These are phyloP conservation scores for Capsella rubella DNA, from an alignment of 441 rosid genomes.

Conservation along the genomic window DNA sequence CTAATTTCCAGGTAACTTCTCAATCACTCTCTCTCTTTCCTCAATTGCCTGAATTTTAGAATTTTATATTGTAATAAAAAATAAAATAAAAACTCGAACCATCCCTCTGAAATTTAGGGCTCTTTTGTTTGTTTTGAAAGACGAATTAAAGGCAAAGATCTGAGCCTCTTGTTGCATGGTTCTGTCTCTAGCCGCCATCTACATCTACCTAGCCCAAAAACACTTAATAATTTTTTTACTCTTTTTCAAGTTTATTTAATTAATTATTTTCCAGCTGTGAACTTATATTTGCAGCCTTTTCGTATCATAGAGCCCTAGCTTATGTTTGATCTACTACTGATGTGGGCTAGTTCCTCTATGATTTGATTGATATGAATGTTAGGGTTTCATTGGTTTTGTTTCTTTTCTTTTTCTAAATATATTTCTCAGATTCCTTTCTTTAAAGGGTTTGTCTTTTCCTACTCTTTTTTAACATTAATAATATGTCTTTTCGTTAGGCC, in stretches of 20 bases:
- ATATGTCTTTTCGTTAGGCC: conserved; percentile 25
- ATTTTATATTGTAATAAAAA: conserved; percentile 37
- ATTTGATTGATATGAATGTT: conserved; percentile 60
- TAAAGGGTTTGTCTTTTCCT: conserved; percentile 47
- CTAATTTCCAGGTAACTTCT: conserved; percentile 72
- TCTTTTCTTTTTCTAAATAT: conserved; percentile 45
- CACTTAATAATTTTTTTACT: not conserved
- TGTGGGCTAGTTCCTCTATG: conserved; percentile 39
- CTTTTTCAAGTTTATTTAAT: not conserved
- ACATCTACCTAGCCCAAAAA: conserved; percentile 28
- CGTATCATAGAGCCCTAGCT: conserved; percentile 41
- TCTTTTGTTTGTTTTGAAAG: conserved; percentile 29
- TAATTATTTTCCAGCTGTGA: conserved; percentile 7
- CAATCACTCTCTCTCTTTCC: conserved; percentile 41
- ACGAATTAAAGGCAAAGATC: conserved; percentile 38
- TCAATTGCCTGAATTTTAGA: conserved; percentile 53
- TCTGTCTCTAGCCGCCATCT: conserved; percentile 44
- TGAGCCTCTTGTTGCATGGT: conserved; percentile 39
- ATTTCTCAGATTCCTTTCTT: conserved; percentile 43
- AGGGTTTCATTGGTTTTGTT: conserved; percentile 54
- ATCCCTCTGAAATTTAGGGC: conserved; percentile 42
- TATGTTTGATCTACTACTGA: conserved; percentile 30
- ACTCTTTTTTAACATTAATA: conserved; percentile 19
- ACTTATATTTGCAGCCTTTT: conserved; percentile 40
- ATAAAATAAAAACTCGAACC: not conserved